These are phyloP conservation scores for Nannizziopsis barbatae DNA, from an alignment of 2,329 filamentous ascomycete species.

Conservation along the genomic window DNA sequence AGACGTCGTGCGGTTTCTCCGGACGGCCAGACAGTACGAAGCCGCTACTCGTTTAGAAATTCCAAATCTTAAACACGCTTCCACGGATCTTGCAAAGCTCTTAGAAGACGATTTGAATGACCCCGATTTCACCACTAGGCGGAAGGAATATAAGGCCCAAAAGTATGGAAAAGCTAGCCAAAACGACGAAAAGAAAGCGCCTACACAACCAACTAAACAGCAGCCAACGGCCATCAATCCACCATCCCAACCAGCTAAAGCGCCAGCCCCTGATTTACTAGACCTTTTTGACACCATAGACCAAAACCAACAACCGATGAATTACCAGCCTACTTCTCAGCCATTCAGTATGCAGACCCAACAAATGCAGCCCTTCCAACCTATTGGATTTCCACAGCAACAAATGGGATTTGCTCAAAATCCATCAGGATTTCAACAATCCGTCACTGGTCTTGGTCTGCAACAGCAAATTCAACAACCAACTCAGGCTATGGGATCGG, in stretches of 20 bases:
- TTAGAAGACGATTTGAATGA: slow-evolving; percentile 92
- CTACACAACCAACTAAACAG: slow-evolving; percentile 21
- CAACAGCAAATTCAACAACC: slow-evolving; percentile 23
- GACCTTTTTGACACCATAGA: slow-evolving; percentile 94
- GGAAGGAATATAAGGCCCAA: slow-evolving; percentile 81
- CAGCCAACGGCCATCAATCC: slow-evolving; percentile 18
- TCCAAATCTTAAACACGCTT: slow-evolving; percentile 92
- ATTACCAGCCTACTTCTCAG: slow-evolving; percentile 32
- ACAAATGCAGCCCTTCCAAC: slow-evolving; percentile 24
- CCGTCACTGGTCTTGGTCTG: slow-evolving; percentile 12
- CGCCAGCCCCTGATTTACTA: slow-evolving; percentile 59
- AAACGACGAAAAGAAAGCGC: slow-evolving; percentile 29
- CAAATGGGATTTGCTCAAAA: slow-evolving; percentile 14
- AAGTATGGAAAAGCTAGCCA: slow-evolving; percentile 56
- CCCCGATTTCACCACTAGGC: slow-evolving; percentile 86
- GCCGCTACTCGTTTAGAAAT: slow-evolving; percentile 85
- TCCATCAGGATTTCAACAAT: slow-evolving; percentile 20
- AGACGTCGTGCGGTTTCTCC: slow-evolving; percentile 79
- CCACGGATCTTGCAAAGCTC: slow-evolving; percentile 76
- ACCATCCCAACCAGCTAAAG: slow-evolving; percentile 25
- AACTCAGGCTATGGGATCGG: slow-evolving; percentile 18
- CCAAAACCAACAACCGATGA: slow-evolving; percentile 67
- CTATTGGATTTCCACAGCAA: slow-evolving; percentile 28
- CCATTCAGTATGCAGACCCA: slow-evolving; percentile 20
- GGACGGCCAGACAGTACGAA: slow-evolving; percentile 78